phyloP scores from a whole-genome alignment of 2,329 filamentous ascomycete species.

The Cladosporium sp. region DNA sequence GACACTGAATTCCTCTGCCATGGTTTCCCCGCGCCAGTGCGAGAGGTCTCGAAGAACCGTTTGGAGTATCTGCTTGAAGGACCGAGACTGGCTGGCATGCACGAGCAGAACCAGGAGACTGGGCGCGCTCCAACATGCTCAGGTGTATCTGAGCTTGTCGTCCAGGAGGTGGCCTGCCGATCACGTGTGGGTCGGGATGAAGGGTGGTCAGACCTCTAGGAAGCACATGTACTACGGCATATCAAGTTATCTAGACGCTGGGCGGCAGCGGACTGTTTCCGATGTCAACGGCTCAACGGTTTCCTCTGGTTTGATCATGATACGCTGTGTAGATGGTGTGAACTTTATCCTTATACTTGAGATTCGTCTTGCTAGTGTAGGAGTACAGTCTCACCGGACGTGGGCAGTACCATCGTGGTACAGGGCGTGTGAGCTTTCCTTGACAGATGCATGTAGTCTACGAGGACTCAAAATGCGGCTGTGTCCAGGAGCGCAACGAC shows the following conservation, averaged over 20 bases:
- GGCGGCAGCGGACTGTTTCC: neutral
- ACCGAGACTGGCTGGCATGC: neutral
- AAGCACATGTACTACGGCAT: neutral
- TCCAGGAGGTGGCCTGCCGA: neutral
- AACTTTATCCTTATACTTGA: no score
- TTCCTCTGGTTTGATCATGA: neutral
- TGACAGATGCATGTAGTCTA: no score
- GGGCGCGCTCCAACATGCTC: no score
- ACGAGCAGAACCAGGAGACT: no score
- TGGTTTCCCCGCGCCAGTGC: neutral
- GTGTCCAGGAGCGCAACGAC: no score
- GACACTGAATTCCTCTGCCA: neutral
- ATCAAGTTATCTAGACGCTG: neutral
- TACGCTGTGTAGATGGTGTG: neutral
- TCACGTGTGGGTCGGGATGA: neutral
- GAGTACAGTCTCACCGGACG: no score
- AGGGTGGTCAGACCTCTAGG: neutral
- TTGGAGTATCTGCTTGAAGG: neutral
- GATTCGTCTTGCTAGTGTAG: no score
- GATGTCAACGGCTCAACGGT: neutral
- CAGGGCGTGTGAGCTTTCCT: no score
- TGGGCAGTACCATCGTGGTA: no score
- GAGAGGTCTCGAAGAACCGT: neutral
- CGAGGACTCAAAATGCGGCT: no score
- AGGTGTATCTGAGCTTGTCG: neutral